Conservation (phyloP, 2,329 filamentous ascomycete genomes). For the Colletotrichum camelliae region DNA sequence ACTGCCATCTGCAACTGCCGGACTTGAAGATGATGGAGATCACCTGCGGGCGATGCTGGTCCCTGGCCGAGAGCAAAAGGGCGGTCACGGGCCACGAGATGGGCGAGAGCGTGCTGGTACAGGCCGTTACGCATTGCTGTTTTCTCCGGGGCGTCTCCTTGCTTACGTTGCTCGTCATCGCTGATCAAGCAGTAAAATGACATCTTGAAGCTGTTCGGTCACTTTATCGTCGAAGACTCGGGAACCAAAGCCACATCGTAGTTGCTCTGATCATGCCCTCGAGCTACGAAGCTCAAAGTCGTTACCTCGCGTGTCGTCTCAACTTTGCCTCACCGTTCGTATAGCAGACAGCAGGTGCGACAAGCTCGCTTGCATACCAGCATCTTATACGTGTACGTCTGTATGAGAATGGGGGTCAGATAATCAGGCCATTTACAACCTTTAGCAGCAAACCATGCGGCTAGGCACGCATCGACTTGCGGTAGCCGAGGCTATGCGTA, state of each 20-base stretch:
- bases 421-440: slow-evolving; percentile 13
- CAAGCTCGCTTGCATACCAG: not conserved
- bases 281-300: not conserved
- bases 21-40: not conserved
- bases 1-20: slow-evolving; percentile 5
- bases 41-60: slow-evolving; percentile 5
- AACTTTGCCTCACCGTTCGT: not conserved
- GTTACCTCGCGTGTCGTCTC: not conserved
- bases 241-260: not conserved
- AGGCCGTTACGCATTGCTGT: not conserved
- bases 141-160: not conserved
- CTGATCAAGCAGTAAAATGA: not conserved
- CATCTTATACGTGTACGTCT: not conserved
- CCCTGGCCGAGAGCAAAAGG: not conserved
- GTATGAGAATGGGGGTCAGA: not conserved
- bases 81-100: not conserved
- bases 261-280: not conserved
- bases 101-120: not conserved
- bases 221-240: not conserved
- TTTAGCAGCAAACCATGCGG: not conserved
- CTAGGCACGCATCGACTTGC: not conserved
- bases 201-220: not conserved
- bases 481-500: not conserved
- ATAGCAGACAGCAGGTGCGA: not conserved
- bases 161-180: not conserved